Base-by-base conservation (phyloP, 2,329 filamentous ascomycete genomes). In the Stachybotrys elegans region DNA sequence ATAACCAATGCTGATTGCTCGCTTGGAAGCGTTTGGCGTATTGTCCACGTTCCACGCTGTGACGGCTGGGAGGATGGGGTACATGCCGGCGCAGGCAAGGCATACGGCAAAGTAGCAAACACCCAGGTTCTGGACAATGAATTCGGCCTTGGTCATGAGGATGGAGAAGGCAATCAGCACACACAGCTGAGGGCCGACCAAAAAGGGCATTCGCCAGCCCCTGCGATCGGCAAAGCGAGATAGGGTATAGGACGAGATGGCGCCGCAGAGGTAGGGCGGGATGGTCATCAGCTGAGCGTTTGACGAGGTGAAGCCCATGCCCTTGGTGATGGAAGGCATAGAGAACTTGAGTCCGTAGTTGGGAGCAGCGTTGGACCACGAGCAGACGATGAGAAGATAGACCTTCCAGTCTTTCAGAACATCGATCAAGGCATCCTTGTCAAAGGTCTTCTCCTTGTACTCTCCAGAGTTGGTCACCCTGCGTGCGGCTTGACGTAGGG, bases 391-490 rank as follows among this genome's bases (percentile, higher is more conserved):
- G 1, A 72, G 50, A 6, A 62, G 54, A 22, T 61, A 64, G 5
- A 62, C 62, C 51, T 75, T 70, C 67, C 68, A 72, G 51, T 74
- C 70, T 5, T 25, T 23, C 5, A 51, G 35, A 21, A 46, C 47
- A 8, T 22, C 19, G 6, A 39, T 22, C 16, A 38, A 11, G 37
- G 22, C 9, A 45, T 6, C 2, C 27, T 43, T 27, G 14, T 20
- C 44, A 36, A 1, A n/a, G 6, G 19, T 13, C 22, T 34, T 42
- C 20, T 19, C 23, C 37, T 16, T 7, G 43, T 23, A 44, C 23
- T 9, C 23, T 11, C 14, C 16, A 6, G 36, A 22, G 36, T 39
- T 39, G 6, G 36, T 39, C 16, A 39, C 41, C 1, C 29, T 19
- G 22, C 38, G 35, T 12, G 31, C 27, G 14, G 29, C 16, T 4